A percentile compares a stretch with the other conserved stretches of the same genome.
Conservation (phyloP, 2,329 filamentous ascomycete genomes). For the Ploettnerulaceae sp. region DNA sequence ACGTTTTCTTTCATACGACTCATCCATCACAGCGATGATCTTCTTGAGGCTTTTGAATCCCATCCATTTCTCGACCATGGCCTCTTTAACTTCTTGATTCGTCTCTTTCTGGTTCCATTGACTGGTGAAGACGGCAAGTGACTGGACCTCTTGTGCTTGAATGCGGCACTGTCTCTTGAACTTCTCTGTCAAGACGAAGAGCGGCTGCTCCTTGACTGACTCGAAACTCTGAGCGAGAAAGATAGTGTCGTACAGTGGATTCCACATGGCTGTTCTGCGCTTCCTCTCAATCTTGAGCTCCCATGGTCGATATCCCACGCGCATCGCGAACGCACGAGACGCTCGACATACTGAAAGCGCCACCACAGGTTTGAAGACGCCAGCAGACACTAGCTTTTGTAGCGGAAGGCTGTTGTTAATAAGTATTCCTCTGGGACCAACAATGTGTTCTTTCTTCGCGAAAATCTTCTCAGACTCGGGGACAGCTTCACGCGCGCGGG, state of each 20-base stretch:
- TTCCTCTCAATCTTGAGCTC: background rate
- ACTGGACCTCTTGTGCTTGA: background rate
- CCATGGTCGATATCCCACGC: background rate
- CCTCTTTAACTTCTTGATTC: background rate
- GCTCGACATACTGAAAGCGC: background rate
- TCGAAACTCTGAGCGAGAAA: background rate
- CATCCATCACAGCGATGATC: background rate
- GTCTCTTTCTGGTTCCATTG: background rate
- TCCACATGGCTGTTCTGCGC: background rate
- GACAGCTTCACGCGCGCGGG: background rate
- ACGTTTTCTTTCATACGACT: background rate
- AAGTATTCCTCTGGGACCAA: background rate
- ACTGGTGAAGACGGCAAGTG: background rate
- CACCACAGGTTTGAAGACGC: background rate
- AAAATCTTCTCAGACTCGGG: background rate
- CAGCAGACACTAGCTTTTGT: background rate
- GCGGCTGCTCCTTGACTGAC: background rate
- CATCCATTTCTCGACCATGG: background rate
- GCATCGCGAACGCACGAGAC: background rate
- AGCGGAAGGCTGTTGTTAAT: background rate
- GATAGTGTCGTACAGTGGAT: background rate
- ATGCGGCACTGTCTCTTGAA: background rate
- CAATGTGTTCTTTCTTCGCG: background rate
- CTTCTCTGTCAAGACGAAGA: background rate
- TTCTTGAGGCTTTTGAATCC: background rate